Conservation (phyloP, 2,329 filamentous ascomycete species). For the Intubia oerlemansii region DNA sequence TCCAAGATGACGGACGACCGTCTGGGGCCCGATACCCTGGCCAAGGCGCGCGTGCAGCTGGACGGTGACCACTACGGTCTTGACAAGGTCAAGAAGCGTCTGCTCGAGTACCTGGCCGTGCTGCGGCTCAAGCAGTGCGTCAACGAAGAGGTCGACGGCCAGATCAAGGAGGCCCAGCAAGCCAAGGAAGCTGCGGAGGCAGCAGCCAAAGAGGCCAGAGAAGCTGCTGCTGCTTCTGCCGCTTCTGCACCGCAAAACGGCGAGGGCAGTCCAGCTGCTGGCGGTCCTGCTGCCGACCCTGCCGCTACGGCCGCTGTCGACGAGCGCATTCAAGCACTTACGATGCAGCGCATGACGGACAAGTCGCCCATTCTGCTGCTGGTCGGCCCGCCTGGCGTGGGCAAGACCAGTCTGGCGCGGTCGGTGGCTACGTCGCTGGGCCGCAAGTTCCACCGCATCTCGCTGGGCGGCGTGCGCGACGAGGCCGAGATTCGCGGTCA, state of each 20-base stretch:
- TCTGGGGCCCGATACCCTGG: constrained; percentile 59
- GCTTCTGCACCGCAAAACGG: too few species aligned
- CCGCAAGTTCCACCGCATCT: constrained; percentile 92
- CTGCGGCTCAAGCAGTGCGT: constrained; percentile 82
- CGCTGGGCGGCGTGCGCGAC: constrained; percentile 82
- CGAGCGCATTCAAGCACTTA: too few species aligned
- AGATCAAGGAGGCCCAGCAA: constrained; percentile 48
- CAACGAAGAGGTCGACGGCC: constrained; percentile 61
- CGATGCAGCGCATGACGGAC: constrained; percentile 72
- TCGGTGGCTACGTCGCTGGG: constrained; percentile 83
- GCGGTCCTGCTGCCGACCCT: too few species aligned
- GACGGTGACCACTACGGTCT: constrained; percentile 93
- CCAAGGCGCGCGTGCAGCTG: constrained; percentile 65
- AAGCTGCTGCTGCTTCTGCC: too few species aligned
- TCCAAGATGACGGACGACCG: constrained; percentile 65
- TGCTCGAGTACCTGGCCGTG: constrained; percentile 93
- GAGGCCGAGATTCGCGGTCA: constrained; percentile 95
- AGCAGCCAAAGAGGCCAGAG: too few species aligned
- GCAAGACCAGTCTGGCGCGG: constrained; percentile 87
- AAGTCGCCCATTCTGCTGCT: constrained; percentile 91
- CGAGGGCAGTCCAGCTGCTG: constrained; percentile 49
- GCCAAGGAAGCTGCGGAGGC: constrained; percentile 25
- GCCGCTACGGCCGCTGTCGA: too few species aligned
- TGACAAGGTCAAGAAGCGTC: constrained; percentile 89
- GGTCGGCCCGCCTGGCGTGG: constrained; percentile 80